phyloP scores from a whole-genome alignment of 805 yeast genomes.

The Kuraishia capsulata region DNA sequence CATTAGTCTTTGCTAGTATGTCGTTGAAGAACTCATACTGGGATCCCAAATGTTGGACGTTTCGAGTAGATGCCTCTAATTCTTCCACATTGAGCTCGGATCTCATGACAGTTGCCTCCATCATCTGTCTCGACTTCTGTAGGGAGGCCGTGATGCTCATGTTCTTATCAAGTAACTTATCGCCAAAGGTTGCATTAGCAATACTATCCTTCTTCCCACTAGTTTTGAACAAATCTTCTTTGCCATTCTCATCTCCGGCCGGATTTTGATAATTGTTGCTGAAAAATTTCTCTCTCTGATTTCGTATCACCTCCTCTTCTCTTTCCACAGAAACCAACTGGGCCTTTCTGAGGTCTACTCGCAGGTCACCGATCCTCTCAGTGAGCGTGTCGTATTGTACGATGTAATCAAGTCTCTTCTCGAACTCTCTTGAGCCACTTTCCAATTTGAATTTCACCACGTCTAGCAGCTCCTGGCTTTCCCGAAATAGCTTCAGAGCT shows the following conservation, averaged over 20 bases:
- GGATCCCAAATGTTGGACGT: slow-evolving; percentile 29
- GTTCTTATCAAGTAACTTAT: slow-evolving; percentile 34
- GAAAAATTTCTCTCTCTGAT: neutral
- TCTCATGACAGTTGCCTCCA: slow-evolving; percentile 40
- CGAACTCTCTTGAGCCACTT: no score
- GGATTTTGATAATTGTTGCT: neutral
- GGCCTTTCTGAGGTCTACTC: slow-evolving; percentile 16
- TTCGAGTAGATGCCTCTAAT: slow-evolving; percentile 35
- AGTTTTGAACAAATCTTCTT: neutral
- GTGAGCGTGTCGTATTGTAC: slow-evolving; percentile 2
- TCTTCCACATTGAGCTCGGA: slow-evolving; percentile 41
- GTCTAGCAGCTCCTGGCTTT: slow-evolving; percentile 1
- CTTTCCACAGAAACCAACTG: slow-evolving; percentile 14
- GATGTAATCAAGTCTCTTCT: neutral
- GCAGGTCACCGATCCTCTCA: slow-evolving; percentile 16
- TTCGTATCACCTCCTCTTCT: slow-evolving; percentile 6
- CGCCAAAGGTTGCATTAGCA: slow-evolving; percentile 19
- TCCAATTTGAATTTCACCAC: slow-evolving; percentile 2
- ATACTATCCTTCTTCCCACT: slow-evolving; percentile 6
- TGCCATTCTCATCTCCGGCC: neutral
- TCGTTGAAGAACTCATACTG: slow-evolving; percentile 31
- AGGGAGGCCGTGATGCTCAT: slow-evolving; percentile 35
- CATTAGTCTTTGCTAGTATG: slow-evolving; percentile 30
- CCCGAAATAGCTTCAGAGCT: slow-evolving; percentile 3
- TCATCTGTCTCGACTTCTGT: slow-evolving; percentile 36